Evolutionary conservation across 2,329 filamentous ascomycete species (phyloP).

Genomic region (Colletotrichum chlorophyti): DNA sequence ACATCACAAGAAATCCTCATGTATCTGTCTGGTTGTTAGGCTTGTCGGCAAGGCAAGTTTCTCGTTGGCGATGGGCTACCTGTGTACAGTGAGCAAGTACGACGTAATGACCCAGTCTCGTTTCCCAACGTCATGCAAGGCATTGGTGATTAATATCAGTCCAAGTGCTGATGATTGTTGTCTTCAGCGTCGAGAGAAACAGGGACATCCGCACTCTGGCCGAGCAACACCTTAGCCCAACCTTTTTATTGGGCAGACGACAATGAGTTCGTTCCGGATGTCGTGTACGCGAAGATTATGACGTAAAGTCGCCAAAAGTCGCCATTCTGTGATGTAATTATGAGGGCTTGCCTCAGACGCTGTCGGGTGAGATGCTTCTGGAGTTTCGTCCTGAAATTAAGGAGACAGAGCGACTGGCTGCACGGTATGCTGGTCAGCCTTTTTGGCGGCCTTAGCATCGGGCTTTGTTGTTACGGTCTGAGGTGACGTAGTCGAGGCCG

Average conservation of each 20-base stretch:
- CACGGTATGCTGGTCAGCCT: not conserved
- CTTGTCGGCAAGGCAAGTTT: too few relatives aligned
- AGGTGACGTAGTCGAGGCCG: not conserved
- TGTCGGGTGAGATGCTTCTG: not conserved
- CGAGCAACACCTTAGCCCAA: not conserved
- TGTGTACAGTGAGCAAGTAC: conserved; percentile 56
- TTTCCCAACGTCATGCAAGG: conserved; percentile 42
- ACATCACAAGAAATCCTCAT: conserved; percentile 50
- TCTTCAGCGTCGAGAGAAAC: conserved; percentile 54
- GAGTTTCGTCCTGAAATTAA: not conserved
- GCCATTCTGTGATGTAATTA: conserved; percentile 7
- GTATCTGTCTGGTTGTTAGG: too few relatives aligned
- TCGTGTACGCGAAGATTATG: not conserved
- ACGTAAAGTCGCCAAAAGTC: conserved; percentile 10
- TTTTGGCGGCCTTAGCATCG: not conserved
- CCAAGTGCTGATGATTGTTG: conserved; percentile 57
- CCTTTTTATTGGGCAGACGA: not conserved
- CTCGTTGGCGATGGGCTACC: too few relatives aligned
- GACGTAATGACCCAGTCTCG: conserved; percentile 52
- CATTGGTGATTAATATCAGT: conserved; percentile 50
- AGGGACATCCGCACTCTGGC: conserved; percentile 30
- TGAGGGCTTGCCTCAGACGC: not conserved
- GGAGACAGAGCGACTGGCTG: not conserved
- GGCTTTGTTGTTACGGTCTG: too few relatives aligned
- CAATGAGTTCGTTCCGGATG: too few relatives aligned